A percentile compares a stretch with the other conserved stretches of the same genome.
These are phyloP conservation scores for Xylaria sp. DNA, from an alignment of 2,329 filamentous ascomycete genomes.

Conservation along the genomic window DNA sequence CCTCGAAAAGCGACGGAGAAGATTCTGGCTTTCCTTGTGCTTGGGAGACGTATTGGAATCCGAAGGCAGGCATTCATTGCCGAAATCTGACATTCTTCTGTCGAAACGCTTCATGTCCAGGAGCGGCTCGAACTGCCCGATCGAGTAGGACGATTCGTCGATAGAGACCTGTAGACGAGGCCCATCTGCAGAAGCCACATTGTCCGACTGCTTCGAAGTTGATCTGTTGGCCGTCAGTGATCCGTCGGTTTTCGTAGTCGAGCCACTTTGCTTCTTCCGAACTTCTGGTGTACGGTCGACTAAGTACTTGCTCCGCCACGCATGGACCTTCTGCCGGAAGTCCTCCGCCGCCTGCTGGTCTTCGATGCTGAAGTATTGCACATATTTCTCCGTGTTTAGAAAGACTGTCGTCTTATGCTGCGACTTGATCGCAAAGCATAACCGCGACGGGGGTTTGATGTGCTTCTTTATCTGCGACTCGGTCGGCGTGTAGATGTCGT, in stretches of 20 bases:
- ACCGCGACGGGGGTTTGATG: slow-evolving; percentile 77
- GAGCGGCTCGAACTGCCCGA: slow-evolving; percentile 64
- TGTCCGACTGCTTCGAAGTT: slow-evolving; percentile 30
- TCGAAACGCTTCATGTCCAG: slow-evolving; percentile 58
- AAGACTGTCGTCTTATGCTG: slow-evolving; percentile 86
- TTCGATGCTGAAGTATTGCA: slow-evolving; percentile 85
- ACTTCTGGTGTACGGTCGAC: slow-evolving; percentile 56
- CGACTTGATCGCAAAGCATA: slow-evolving; percentile 84
- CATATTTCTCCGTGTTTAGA: slow-evolving; percentile 74
- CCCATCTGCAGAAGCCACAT: slow-evolving; percentile 30
- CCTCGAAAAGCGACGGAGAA: slow-evolving; percentile 22
- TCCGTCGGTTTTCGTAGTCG: slow-evolving; percentile 26
- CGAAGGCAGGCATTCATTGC: slow-evolving; percentile 38
- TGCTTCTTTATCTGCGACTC: slow-evolving; percentile 61
- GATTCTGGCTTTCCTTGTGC: slow-evolving; percentile 24
- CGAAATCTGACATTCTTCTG: slow-evolving; percentile 46
- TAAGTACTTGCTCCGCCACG: slow-evolving; percentile 89
- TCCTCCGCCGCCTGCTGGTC: slow-evolving; percentile 60
- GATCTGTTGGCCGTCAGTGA: slow-evolving; percentile 24
- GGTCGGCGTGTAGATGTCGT: slow-evolving; percentile 81
- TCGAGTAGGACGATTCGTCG: slow-evolving; percentile 53
- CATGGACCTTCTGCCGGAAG: slow-evolving; percentile 68
- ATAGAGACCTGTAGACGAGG: slow-evolving; percentile 39
- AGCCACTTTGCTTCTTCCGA: slow-evolving; percentile 27
- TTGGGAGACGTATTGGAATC: slow-evolving; percentile 25